Evolutionary conservation across 805 yeast genomes (phyloP), one percentile per base, ranked within the genome.

Genomic region (Candida hispaniensis): DNA sequence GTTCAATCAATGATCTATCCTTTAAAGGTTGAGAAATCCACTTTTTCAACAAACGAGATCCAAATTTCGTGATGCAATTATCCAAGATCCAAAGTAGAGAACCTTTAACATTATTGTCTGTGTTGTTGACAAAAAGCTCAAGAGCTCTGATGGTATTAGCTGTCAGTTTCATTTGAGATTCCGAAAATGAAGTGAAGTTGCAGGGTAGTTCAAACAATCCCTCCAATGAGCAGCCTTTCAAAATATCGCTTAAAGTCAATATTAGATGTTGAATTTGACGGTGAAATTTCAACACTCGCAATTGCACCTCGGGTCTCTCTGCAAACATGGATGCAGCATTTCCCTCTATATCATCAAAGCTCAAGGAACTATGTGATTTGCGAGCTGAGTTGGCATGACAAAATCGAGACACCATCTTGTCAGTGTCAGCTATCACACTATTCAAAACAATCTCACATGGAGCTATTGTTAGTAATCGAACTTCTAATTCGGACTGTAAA

Each of bases 11-110:
- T 1, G 57, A 62, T 18, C 63, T 58, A 26, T 73, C 64, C 0
- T 71, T 55, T 14, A 86, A 61, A 1, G 98, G 98, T 41, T 66
- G 62, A 1, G 73, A 63, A 0, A 86, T 57, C 98, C 98, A 91
- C 22, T 67, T 60, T 17, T 65, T 62, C 9, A 91, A 52, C 40
- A 71, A 47, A 36, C 94, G 56, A 27, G 63, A 67, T 0, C 98
- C 98, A 54, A 77, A 78, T 17, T 67, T 63, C 0, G 97, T 81
- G 19, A 71, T 58, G 0, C 97, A 81, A 44, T 79, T 85, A 51
- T 88, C 79, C 41, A 91, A 46, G 2, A 82, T 60, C 85, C 93
- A 81, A 10, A 80, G 52, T 9, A 88, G 57, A 0, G 94, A 73
- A 0, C 96, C 97, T 18, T 63, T 56, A 6, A 60, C 61, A 4